These are phyloP conservation scores for Cytospora paraplurivora DNA, from an alignment of 2,329 filamentous ascomycete genomes.

Conservation along the genomic window DNA sequence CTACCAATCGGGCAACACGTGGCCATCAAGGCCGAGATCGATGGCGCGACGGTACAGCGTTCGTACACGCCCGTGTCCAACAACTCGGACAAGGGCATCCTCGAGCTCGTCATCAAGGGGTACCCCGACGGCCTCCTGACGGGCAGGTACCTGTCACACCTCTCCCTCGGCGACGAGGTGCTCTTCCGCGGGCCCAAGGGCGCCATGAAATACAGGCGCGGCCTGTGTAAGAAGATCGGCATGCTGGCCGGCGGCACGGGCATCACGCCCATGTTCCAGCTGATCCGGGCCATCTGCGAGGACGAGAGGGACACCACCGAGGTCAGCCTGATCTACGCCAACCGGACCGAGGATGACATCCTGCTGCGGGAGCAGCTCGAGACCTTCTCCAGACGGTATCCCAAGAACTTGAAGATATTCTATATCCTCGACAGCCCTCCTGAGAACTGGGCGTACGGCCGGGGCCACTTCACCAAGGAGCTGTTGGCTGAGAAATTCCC, in stretches of 20 bases:
- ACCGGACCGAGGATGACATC: constrained; percentile 61
- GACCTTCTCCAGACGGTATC: constrained; percentile 50
- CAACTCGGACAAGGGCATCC: constrained; percentile 49
- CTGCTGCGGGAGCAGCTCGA: constrained; percentile 60
- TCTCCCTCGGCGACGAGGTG: constrained; percentile 52
- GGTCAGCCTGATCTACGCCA: constrained; percentile 61
- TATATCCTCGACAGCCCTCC: constrained; percentile 56
- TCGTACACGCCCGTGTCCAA: constrained; percentile 59
- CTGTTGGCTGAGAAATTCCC: constrained; percentile 55
- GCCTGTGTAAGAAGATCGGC: constrained; percentile 48
- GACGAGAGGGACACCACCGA: constrained; percentile 59
- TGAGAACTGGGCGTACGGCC: constrained; percentile 49
- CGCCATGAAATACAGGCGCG: constrained; percentile 53
- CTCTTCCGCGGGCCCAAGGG: constrained; percentile 59
- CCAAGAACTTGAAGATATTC: constrained; percentile 55
- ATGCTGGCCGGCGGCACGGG: constrained; percentile 58
- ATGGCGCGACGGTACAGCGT: constrained; percentile 48
- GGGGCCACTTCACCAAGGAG: constrained; percentile 54
- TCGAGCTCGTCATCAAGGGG: constrained; percentile 54
- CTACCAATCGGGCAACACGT: constrained; percentile 61
- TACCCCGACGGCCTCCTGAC: constrained; percentile 56
- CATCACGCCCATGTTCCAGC: constrained; percentile 61
- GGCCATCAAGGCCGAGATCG: constrained; percentile 50
- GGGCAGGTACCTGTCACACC: constrained; percentile 48
- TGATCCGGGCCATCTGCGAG: constrained; percentile 65